phyloP scores from a whole-genome alignment of 2,329 filamentous ascomycete genomes.

The Diaporthe batatas region DNA sequence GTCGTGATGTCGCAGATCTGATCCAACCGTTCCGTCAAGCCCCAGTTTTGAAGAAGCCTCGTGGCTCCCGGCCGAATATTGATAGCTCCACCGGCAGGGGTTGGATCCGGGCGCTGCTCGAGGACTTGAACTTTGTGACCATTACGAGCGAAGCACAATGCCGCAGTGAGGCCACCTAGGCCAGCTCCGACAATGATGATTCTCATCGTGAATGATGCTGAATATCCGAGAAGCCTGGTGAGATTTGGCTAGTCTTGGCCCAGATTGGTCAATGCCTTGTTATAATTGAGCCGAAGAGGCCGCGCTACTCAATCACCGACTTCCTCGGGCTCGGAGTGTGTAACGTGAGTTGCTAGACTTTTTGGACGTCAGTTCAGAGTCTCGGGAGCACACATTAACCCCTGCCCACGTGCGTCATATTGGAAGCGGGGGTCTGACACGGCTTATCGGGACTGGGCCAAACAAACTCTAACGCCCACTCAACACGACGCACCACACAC shows the following conservation, averaged over 20 bases:
- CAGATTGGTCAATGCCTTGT: neutral
- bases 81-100: slow-evolving; percentile 43
- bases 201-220: slow-evolving; percentile 37
- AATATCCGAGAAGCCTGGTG: neutral
- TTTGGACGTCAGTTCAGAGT: neutral
- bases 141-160: slow-evolving; percentile 40
- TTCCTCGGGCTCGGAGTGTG: neutral
- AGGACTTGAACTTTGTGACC: slow-evolving; percentile 43
- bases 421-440: neutral
- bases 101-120: slow-evolving; percentile 42
- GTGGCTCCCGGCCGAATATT: slow-evolving; percentile 44
- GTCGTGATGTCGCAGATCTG: slow-evolving; percentile 32
- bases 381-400: neutral
- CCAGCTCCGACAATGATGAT: slow-evolving; percentile 46
- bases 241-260: no score
- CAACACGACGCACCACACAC: neutral
- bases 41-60: slow-evolving; percentile 43
- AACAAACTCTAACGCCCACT: neutral
- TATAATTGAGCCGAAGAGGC: slow-evolving; percentile 1
- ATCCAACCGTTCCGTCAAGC: slow-evolving; percentile 37
- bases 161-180: slow-evolving; percentile 45
- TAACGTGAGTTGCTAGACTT: neutral
- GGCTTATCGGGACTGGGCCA: neutral
- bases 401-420: neutral
- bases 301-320: neutral